phyloP scores from a whole-genome alignment of 768 basidiomycete species.

The Hypsizygus marmoreus region DNA sequence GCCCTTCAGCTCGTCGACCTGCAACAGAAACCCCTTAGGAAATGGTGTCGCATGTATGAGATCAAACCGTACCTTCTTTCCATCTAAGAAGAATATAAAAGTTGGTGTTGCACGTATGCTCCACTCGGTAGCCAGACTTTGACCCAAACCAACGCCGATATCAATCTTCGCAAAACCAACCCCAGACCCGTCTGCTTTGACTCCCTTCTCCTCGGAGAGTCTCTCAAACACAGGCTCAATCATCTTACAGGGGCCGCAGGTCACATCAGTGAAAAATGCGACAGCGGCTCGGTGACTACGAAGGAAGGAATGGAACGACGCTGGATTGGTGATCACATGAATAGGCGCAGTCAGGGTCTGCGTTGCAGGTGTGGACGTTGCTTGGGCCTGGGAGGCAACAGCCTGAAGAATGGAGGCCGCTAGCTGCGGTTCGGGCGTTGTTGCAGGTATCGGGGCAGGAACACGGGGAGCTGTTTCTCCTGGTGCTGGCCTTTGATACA shows the following conservation, averaged over 20 bases:
- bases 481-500: slow-evolving; percentile 69
- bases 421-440: slow-evolving; percentile 48
- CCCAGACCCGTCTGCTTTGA: slow-evolving; percentile 39
- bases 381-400: slow-evolving; percentile 50
- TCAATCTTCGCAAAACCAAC: slow-evolving; percentile 87
- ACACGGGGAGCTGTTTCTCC: slow-evolving; percentile 35
- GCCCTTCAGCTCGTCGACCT: slow-evolving; percentile 76
- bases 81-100: slow-evolving; percentile 85
- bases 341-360: slow-evolving; percentile 61
- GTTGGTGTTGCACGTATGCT: slow-evolving; percentile 81
- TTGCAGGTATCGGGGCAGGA: slow-evolving; percentile 29
- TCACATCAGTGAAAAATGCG: slow-evolving; percentile 78
- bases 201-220: slow-evolving; percentile 65
- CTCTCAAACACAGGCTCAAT: slow-evolving; percentile 85
- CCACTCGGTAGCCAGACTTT: slow-evolving; percentile 60
- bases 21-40: slow-evolving; percentile 1
- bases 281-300: slow-evolving; percentile 69
- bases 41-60: neutral
- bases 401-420: slow-evolving; percentile 58
- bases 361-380: slow-evolving; percentile 33
- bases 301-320: slow-evolving; percentile 71
- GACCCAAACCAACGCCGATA: slow-evolving; percentile 66
- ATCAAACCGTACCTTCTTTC: slow-evolving; percentile 54
- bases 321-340: slow-evolving; percentile 71
- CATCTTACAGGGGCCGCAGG: slow-evolving; percentile 79